phyloP scores from a whole-genome alignment of 805 yeast genomes.

The Pichia californica region DNA sequence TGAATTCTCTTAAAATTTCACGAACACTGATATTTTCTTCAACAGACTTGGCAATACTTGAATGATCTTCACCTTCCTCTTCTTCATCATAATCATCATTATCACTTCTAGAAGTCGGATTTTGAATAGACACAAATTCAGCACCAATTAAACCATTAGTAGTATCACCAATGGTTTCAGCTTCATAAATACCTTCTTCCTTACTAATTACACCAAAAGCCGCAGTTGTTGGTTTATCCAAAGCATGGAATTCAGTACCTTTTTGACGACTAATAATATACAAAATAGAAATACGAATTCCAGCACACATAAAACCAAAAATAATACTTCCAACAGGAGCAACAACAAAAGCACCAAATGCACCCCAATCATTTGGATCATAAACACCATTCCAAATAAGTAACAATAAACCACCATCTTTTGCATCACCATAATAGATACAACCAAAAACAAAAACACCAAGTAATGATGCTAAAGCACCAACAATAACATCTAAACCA shows the following conservation, averaged over 20 bases:
- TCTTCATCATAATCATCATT: too few species aligned
- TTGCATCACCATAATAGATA: conserved; percentile 64
- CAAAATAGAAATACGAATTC: conserved; percentile 34
- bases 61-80: background rate
- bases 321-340: conserved; percentile 80
- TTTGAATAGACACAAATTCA: conserved; percentile 1
- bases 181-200: conserved; percentile 12
- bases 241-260: conserved; percentile 38
- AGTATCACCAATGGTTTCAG: conserved; percentile 7
- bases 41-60: background rate
- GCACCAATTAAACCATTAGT: conserved; percentile 9
- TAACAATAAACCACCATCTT: conserved; percentile 70
- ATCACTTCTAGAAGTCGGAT: background rate
- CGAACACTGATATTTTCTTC: conserved; percentile 7
- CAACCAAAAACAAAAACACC: conserved; percentile 81
- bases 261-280: conserved; percentile 31
- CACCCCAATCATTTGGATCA: conserved; percentile 76
- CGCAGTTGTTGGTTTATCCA: conserved; percentile 30
- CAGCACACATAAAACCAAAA: conserved; percentile 48
- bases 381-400: conserved; percentile 78
- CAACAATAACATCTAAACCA: conserved; percentile 75
- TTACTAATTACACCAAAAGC: conserved; percentile 15
- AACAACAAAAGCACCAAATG: conserved; percentile 89
- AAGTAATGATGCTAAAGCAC: conserved; percentile 78
- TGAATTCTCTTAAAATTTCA: conserved; percentile 10